Evolutionary conservation across 2,329 filamentous ascomycete genomes (phyloP).

Genomic region (Cadophora sp.): DNA sequence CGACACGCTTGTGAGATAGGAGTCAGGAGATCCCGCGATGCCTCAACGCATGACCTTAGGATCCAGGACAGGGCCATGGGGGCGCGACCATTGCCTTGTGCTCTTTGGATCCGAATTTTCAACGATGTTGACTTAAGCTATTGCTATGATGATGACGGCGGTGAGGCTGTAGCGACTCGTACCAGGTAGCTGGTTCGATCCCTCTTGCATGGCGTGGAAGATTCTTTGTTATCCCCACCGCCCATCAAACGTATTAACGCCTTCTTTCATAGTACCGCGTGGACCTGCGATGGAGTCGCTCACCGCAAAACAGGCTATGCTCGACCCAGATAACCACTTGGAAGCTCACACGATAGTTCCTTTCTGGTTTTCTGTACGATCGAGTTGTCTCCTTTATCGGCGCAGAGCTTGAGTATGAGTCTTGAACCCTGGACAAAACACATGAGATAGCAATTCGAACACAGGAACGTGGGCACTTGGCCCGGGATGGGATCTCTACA

Average conservation of each 20-base stretch:
- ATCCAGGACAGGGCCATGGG: background rate
- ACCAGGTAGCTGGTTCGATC: background rate
- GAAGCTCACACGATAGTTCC: background rate
- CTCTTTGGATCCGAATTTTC: background rate
- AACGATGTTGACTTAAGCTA: background rate
- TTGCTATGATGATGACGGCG: background rate
- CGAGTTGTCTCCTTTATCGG: background rate
- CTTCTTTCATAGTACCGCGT: background rate
- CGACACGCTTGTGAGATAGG: background rate
- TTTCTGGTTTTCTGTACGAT: background rate
- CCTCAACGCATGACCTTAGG: background rate
- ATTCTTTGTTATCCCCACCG: background rate
- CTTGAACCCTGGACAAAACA: background rate
- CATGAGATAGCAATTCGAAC: background rate
- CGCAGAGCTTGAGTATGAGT: background rate
- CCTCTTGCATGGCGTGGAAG: background rate
- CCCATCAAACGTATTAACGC: background rate
- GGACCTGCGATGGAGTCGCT: background rate
- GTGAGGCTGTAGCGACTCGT: background rate
- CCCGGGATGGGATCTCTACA: background rate
- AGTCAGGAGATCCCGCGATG: background rate
- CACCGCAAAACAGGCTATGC: conserved; percentile 4
- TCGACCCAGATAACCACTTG: background rate
- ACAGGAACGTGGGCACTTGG: background rate
- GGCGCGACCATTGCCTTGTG: background rate